phyloP scores from a whole-genome alignment of 495 filamentous ascomycete genomes.

The Tetracladium marchalianum region DNA sequence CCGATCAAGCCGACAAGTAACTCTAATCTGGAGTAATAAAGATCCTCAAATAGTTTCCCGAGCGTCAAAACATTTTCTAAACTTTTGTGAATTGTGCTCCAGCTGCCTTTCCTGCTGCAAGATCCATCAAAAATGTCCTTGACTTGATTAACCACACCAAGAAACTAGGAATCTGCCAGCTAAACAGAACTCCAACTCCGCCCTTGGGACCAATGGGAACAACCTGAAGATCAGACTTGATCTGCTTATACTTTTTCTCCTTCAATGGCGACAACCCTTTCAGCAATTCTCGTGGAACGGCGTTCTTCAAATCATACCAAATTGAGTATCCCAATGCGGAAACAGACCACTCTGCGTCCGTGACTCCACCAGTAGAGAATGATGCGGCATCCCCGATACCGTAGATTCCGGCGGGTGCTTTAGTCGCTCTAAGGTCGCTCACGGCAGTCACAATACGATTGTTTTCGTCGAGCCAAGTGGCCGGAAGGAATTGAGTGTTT shows the following conservation, averaged over 20 bases:
- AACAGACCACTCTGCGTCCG: background rate
- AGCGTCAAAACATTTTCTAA: too few relatives aligned
- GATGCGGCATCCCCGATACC: conserved; percentile 26
- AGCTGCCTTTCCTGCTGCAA: too few relatives aligned
- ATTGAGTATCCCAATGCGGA: conserved; percentile 4
- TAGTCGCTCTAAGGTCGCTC: conserved; percentile 24
- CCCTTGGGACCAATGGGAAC: conserved; percentile 40
- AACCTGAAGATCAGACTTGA: conserved; percentile 36
- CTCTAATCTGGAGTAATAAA: too few relatives aligned
- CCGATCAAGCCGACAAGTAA: too few relatives aligned
- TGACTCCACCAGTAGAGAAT: conserved; percentile 20
- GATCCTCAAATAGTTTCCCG: too few relatives aligned
- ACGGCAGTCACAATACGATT: conserved; percentile 24
- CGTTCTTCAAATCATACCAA: conserved; percentile 15
- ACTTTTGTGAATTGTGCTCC: too few relatives aligned
- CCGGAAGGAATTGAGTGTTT: conserved; percentile 28
- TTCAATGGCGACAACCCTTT: conserved; percentile 1
- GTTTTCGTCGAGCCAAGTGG: conserved; percentile 15
- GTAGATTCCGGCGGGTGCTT: conserved; percentile 22
- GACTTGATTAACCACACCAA: conserved; percentile 48
- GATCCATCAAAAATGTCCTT: too few relatives aligned
- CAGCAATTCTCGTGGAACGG: conserved; percentile 18
- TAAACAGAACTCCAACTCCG: conserved; percentile 46
- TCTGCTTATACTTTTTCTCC: conserved; percentile 25
- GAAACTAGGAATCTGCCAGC: conserved; percentile 41